Percentiles rank a stretch among this genome's conserved stretches.
Evolutionary conservation across 2,329 filamentous ascomycete genomes (phyloP).

Genomic region (Phyllosticta citrichinensis): DNA sequence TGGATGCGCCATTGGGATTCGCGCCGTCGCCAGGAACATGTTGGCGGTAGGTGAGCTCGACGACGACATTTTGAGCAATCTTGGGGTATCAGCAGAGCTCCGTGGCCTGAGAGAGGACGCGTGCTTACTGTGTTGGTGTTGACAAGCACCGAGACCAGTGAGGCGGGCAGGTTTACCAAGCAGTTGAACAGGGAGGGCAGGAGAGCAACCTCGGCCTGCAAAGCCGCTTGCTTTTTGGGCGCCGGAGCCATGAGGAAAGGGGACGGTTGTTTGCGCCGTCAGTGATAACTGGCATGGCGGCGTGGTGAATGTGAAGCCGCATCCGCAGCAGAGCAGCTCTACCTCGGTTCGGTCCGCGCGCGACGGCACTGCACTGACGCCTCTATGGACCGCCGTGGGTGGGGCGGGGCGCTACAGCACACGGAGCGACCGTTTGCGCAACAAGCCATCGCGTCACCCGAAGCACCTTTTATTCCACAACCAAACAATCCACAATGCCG

Average conservation of each 20-base stretch:
- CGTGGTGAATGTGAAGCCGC: slow-evolving; percentile 7
- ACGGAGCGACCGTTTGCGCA: not conserved
- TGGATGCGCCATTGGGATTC: slow-evolving; percentile 27
- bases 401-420: not conserved
- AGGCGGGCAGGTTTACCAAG: slow-evolving; percentile 81
- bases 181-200: slow-evolving; percentile 80
- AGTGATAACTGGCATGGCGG: slow-evolving; percentile 5
- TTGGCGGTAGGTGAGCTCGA: slow-evolving; percentile 74
- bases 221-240: slow-evolving; percentile 27
- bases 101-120: slow-evolving; percentile 24
- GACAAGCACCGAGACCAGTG: slow-evolving; percentile 72
- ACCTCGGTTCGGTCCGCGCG: slow-evolving; percentile 12
- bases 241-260: slow-evolving; percentile 21
- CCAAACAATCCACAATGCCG: not conserved
- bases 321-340: slow-evolving; percentile 10
- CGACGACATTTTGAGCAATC: slow-evolving; percentile 90
- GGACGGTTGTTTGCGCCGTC: slow-evolving; percentile 7
- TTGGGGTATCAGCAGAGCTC: slow-evolving; percentile 39
- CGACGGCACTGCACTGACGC: not conserved
- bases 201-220: slow-evolving; percentile 73
- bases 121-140: slow-evolving; percentile 76
- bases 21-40: slow-evolving; percentile 35
- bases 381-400: not conserved
- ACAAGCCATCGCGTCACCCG: not conserved
- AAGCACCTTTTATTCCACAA: not conserved